phyloP scores from a whole-genome alignment of 495 filamentous ascomycete genomes.

The Hypoxylon rickii region DNA sequence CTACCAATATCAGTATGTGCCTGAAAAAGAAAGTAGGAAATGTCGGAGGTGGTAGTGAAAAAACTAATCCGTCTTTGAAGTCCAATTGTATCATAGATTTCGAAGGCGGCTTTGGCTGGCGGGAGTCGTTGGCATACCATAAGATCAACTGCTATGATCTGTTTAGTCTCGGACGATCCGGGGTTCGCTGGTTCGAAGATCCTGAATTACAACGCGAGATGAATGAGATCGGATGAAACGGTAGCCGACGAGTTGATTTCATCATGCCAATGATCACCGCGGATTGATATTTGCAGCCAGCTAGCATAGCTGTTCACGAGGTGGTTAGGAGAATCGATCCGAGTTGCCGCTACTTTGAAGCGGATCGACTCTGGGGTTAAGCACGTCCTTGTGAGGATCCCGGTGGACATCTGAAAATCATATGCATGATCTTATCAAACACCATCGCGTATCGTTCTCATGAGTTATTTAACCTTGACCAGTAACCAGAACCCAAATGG shows the following conservation, averaged over 20 bases:
- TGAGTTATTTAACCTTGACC: no score
- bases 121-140: background rate
- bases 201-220: slow-evolving; percentile 8
- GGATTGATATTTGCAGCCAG: no score
- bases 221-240: slow-evolving; percentile 28
- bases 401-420: background rate
- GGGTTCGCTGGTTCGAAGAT: slow-evolving; percentile 2
- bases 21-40: no score
- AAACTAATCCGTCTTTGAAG: no score
- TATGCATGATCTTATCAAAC: slow-evolving; percentile 3
- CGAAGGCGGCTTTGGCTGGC: no score
- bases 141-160: slow-evolving; percentile 21
- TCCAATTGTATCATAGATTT: no score
- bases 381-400: slow-evolving; percentile 13
- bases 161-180: background rate
- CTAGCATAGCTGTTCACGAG: no score
- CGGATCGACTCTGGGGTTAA: slow-evolving; percentile 6
- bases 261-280: no score
- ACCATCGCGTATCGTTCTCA: background rate
- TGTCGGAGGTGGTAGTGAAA: no score
- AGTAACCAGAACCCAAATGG: no score
- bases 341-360: slow-evolving; percentile 7
- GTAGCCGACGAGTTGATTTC: slow-evolving; percentile 1
- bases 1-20: no score
- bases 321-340: slow-evolving; percentile 21